phyloP scores from a whole-genome alignment of 768 basidiomycete genomes.

The Lactifluus hygrophoroides region DNA sequence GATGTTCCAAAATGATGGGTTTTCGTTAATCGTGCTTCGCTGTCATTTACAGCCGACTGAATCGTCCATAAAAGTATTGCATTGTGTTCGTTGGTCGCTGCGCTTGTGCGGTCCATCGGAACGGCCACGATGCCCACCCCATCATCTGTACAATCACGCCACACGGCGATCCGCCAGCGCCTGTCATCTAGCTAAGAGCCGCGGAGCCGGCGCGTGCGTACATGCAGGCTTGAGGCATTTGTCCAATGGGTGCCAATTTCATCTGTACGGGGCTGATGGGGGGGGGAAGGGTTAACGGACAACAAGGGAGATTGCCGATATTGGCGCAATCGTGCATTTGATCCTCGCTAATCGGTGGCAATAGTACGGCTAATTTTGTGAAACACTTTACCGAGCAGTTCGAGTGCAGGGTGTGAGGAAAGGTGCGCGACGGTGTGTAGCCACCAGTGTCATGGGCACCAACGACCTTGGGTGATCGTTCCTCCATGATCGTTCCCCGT shows the following conservation, averaged over 20 bases:
- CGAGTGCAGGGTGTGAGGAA: neutral
- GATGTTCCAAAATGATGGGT: neutral
- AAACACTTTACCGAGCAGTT: neutral
- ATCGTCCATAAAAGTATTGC: neutral
- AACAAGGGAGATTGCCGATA: neutral
- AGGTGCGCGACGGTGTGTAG: neutral
- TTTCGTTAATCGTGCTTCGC: neutral
- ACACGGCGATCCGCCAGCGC: constrained; percentile 14
- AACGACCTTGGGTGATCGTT: neutral
- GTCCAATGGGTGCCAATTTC: neutral
- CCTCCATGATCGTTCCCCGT: neutral
- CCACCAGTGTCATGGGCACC: neutral
- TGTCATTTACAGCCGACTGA: neutral
- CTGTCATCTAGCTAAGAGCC: constrained; percentile 2
- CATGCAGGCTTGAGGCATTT: neutral
- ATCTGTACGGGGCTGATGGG: no score
- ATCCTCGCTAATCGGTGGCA: neutral
- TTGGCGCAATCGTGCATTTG: neutral
- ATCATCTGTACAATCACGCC: constrained; percentile 14
- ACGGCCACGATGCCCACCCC: neutral
- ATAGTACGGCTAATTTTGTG: neutral
- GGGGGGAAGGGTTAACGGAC: neutral
- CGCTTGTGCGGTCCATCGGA: neutral
- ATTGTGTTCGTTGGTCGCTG: neutral
- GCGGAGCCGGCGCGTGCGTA: neutral